A percentile compares a stretch with the other conserved stretches of the same genome.
phyloP scores from a whole-genome alignment of 2,329 filamentous ascomycete genomes.

The Colletotrichum orchidophilum region DNA sequence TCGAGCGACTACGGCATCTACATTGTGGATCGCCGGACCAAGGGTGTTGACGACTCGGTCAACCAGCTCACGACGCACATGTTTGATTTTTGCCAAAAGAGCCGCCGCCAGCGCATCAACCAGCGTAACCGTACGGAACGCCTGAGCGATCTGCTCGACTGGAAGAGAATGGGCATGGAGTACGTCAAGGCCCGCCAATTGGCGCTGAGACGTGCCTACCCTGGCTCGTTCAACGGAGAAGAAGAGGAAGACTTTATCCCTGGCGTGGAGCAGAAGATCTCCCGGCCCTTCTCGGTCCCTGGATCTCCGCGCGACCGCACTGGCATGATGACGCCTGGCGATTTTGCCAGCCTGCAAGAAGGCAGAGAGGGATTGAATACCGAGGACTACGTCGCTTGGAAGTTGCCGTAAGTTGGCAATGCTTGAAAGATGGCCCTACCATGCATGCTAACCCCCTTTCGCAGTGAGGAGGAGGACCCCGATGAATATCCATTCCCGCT shows the following conservation, averaged over 20 bases:
- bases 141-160: slow-evolving; percentile 93
- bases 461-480: slow-evolving; percentile 90
- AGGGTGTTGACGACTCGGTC: slow-evolving; percentile 96
- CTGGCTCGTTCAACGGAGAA: slow-evolving; percentile 81
- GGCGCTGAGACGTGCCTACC: slow-evolving; percentile 91
- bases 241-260: slow-evolving; percentile 92
- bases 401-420: slow-evolving; percentile 82
- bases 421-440: not conserved
- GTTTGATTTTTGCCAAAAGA: slow-evolving; percentile 95
- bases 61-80: slow-evolving; percentile 93
- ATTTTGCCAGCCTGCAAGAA: slow-evolving; percentile 96
- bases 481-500: slow-evolving; percentile 73
- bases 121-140: slow-evolving; percentile 97
- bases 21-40: slow-evolving; percentile 94
- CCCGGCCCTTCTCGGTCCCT: slow-evolving; percentile 90
- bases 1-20: slow-evolving; percentile 98
- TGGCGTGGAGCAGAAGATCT: slow-evolving; percentile 93
- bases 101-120: slow-evolving; percentile 96
- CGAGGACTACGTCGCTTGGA: slow-evolving; percentile 98
- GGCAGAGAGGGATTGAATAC: slow-evolving; percentile 91
- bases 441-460: slow-evolving; percentile 41
- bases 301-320: slow-evolving; percentile 90
- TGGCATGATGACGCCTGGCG: slow-evolving; percentile 99
- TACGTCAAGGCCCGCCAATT: slow-evolving; percentile 97
- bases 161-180: slow-evolving; percentile 99